Percentiles rank a stretch among this genome's conserved stretches.
phyloP scores from a whole-genome alignment of 208 protist genomes.

The Porcisia hertigi region DNA sequence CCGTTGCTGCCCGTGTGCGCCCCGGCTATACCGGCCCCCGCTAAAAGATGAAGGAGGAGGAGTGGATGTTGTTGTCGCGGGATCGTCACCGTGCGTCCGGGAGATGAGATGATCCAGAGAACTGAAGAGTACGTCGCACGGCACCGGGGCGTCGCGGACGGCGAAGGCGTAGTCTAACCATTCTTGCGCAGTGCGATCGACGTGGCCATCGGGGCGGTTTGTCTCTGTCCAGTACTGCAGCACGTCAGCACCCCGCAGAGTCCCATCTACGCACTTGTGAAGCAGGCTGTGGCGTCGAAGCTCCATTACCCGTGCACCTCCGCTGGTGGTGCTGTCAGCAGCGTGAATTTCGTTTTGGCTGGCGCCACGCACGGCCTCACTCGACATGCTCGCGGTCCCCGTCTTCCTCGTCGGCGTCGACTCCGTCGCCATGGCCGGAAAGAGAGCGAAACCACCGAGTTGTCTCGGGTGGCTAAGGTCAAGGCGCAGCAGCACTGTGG shows the following conservation, averaged over 20 bases:
- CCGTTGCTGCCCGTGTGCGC: background rate
- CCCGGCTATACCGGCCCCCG: background rate
- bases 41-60: background rate
- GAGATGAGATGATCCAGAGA: conserved; percentile 57
- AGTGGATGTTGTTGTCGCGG: background rate
- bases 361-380: background rate
- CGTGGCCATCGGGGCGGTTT: conserved; percentile 63
- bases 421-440: conserved; percentile 1
- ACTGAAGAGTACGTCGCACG: conserved; percentile 77
- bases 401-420: no score
- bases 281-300: conserved; percentile 37
- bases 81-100: background rate
- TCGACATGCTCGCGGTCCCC: background rate
- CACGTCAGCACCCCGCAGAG: conserved; percentile 56
- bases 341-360: background rate
- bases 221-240: conserved; percentile 80
- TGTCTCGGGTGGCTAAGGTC: conserved; percentile 50
- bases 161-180: conserved; percentile 71
- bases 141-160: conserved; percentile 38
- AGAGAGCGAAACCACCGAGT: conserved; percentile 51
- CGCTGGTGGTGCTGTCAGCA: background rate
- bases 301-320: background rate
- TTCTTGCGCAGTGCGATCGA: conserved; percentile 55
- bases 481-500: conserved; percentile 63
- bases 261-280: conserved; percentile 61